Percentiles rank a stretch among this genome's conserved stretches.
These are phyloP conservation scores for Zygotorulaspora mrakii DNA, from an alignment of 1,139 yeast genomes.

Conservation along the genomic window DNA sequence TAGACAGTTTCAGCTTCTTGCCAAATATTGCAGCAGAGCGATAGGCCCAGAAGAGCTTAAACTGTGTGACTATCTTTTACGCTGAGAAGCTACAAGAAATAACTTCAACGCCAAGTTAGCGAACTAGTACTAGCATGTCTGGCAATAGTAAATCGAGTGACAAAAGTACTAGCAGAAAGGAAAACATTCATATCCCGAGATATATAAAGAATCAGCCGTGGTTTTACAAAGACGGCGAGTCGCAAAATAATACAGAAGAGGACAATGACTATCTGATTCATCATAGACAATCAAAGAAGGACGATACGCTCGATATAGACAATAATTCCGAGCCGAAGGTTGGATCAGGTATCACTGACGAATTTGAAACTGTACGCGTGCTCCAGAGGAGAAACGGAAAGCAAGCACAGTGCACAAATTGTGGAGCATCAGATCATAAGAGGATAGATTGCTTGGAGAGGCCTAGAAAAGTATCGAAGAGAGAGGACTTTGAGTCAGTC, in stretches of 20 bases:
- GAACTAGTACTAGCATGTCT: background rate
- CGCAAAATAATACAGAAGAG: constrained; percentile 5
- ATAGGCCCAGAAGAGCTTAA: too few relatives aligned
- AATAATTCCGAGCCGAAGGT: constrained; percentile 31
- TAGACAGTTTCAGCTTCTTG: too few relatives aligned
- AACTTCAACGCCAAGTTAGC: too few relatives aligned
- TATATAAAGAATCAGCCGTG: constrained; percentile 36
- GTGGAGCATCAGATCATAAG: constrained; percentile 29
- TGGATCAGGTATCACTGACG: constrained; percentile 32
- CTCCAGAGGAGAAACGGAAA: background rate
- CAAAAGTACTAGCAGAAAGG: constrained; percentile 10
- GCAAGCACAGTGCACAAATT: constrained; percentile 23
- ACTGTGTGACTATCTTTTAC: too few relatives aligned
- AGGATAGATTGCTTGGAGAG: constrained; percentile 32
- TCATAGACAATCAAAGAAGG: constrained; percentile 28
- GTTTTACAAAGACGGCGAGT: constrained; percentile 25
- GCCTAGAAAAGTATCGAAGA: constrained; percentile 22
- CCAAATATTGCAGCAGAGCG: too few relatives aligned
- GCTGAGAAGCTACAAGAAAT: too few relatives aligned
- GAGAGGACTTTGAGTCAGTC: background rate
- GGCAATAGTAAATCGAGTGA: background rate
- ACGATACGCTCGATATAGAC: constrained; percentile 27
- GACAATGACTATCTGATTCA: constrained; percentile 31
- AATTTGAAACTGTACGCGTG: constrained; percentile 13
- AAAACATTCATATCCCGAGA: constrained; percentile 33